These are phyloP conservation scores for Komagataea norvegica DNA, from an alignment of 1,139 yeast genomes.

Conservation along the genomic window DNA sequence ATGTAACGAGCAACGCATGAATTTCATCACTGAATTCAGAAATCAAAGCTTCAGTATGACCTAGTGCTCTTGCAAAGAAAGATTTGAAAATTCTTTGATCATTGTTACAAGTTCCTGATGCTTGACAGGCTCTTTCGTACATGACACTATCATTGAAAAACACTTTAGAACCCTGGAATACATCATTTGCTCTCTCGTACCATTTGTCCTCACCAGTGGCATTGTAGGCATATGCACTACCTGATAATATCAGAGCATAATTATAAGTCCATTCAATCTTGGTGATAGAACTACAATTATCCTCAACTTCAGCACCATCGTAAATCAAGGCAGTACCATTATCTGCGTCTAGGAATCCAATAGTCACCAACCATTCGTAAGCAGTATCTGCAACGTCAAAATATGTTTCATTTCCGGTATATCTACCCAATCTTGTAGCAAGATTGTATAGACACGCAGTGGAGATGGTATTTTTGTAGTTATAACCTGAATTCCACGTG, in stretches of 20 bases:
- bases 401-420: slow-evolving; percentile 50
- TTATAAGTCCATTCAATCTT: slow-evolving; percentile 57
- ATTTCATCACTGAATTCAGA: slow-evolving; percentile 43
- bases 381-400: slow-evolving; percentile 52
- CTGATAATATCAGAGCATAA: slow-evolving; percentile 55
- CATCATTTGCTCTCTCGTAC: slow-evolving; percentile 42
- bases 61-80: slow-evolving; percentile 51
- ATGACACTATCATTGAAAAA: slow-evolving; percentile 42
- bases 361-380: slow-evolving; percentile 55
- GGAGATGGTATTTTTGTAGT: slow-evolving; percentile 61
- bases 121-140: slow-evolving; percentile 54
- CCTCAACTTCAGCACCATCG: slow-evolving; percentile 54
- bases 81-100: slow-evolving; percentile 65
- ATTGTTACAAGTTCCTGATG: slow-evolving; percentile 42
- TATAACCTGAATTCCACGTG: slow-evolving; percentile 65
- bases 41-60: slow-evolving; percentile 44
- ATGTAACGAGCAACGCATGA: slow-evolving; percentile 35
- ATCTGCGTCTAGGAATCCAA: slow-evolving; percentile 40
- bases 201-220: slow-evolving; percentile 49
- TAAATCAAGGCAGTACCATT: slow-evolving; percentile 38
- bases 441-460: slow-evolving; percentile 60
- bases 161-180: slow-evolving; percentile 41
- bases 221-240: slow-evolving; percentile 57
- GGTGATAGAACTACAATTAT: slow-evolving; percentile 47
- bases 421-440: slow-evolving; percentile 59